These are phyloP conservation scores for Fusarium sp. DNA, from an alignment of 2,329 filamentous ascomycete genomes.

Conservation along the genomic window DNA sequence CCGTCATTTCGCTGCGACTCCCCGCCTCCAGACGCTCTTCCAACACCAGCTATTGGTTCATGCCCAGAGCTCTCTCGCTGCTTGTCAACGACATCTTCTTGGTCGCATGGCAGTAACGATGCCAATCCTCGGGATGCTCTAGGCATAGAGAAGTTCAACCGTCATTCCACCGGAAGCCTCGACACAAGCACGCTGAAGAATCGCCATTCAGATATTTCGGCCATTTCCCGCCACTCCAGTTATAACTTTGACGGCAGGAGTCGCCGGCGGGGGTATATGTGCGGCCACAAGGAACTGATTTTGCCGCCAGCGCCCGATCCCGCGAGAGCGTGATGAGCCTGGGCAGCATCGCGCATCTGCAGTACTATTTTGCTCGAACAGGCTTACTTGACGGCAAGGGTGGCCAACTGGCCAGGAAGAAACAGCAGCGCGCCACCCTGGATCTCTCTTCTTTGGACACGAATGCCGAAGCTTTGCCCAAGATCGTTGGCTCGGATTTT, in stretches of 20 bases:
- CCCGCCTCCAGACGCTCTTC: constrained; percentile 71
- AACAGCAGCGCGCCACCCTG: constrained; percentile 66
- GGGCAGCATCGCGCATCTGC: constrained; percentile 94
- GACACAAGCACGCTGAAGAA: constrained; percentile 63
- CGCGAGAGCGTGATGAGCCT: constrained; percentile 96
- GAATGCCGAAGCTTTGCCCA: constrained; percentile 46
- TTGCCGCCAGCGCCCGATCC: constrained; percentile 88
- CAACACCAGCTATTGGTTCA: constrained; percentile 69
- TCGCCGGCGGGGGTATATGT: constrained; percentile 84
- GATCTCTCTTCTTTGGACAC: constrained; percentile 64
- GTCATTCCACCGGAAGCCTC: constrained; percentile 71
- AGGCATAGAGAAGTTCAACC: constrained; percentile 64
- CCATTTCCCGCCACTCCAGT: constrained; percentile 54
- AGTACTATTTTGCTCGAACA: constrained; percentile 97
- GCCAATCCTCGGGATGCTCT: constrained; percentile 62
- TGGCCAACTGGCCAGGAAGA: constrained; percentile 81
- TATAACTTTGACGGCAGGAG: constrained; percentile 53
- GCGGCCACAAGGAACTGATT: constrained; percentile 85
- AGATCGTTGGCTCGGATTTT: constrained; percentile 56
- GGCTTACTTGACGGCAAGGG: constrained; percentile 94
- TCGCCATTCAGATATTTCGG: constrained; percentile 55
- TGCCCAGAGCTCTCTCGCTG: constrained; percentile 69
- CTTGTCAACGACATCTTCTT: constrained; percentile 69
- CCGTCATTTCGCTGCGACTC: constrained; percentile 61
- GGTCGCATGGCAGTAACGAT: constrained; percentile 63